Evolutionary conservation across 1,284 basidiomycete genomes (phyloP).

Genomic region (Leccinum variabile): DNA sequence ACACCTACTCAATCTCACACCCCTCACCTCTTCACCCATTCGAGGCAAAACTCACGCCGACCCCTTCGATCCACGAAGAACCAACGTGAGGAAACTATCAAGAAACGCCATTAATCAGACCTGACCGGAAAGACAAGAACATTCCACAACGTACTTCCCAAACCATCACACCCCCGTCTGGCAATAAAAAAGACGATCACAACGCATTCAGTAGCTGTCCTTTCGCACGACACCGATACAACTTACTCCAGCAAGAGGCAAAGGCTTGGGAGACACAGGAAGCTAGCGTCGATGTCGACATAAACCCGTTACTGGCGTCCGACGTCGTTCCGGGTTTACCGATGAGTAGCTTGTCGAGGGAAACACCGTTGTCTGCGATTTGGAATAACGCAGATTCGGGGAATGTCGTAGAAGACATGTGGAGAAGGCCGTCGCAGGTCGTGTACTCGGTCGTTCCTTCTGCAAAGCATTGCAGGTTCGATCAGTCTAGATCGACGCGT

Average conservation of each 20-base stretch:
- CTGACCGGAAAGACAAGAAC: not conserved
- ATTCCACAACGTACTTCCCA: not conserved
- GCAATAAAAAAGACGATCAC: not conserved
- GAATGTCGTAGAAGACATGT: not conserved
- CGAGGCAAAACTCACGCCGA: not conserved
- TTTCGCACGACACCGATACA: not conserved
- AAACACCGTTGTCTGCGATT: not conserved
- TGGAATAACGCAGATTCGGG: conserved; percentile 1
- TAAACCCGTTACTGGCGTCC: conserved; percentile 43
- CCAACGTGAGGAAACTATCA: not conserved
- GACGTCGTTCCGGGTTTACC: not conserved
- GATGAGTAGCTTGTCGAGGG: not conserved
- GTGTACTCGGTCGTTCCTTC: conserved; percentile 1
- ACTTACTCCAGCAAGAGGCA: conserved; percentile 7
- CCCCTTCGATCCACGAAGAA: not conserved
- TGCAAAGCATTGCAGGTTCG: not conserved
- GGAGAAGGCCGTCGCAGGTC: not conserved
- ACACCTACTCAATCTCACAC: not conserved
- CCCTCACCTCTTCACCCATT: not conserved
- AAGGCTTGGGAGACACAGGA: conserved; percentile 3
- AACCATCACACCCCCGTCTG: conserved; percentile 10
- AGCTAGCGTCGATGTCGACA: conserved; percentile 45
- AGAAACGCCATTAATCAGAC: not conserved
- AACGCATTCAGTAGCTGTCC: not conserved
- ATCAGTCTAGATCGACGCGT: not conserved